Percentiles rank a stretch among this genome's conserved stretches.
Conservation (phyloP, 1,284 basidiomycete species). For the Bjerkandera adusta region DNA sequence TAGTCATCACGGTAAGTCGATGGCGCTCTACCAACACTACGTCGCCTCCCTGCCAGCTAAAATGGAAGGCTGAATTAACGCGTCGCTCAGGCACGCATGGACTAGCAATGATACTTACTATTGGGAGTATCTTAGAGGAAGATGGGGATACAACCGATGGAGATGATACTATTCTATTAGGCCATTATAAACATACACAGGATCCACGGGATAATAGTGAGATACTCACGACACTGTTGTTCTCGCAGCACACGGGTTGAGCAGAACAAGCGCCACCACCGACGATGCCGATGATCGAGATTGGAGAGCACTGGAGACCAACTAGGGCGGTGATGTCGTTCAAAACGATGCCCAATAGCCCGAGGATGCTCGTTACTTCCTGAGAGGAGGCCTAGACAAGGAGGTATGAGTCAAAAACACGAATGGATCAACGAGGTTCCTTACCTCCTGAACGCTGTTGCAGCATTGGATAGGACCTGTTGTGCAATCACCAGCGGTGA, state of each 20-base stretch:
- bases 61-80: too few relatives aligned
- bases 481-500: slow-evolving; percentile 3
- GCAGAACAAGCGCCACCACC: slow-evolving; percentile 16
- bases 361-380: slow-evolving; percentile 10
- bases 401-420: background rate
- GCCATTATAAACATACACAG: background rate
- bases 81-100: too few relatives aligned
- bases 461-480: slow-evolving; percentile 14
- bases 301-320: slow-evolving; percentile 25
- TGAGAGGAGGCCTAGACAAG: slow-evolving; percentile 16
- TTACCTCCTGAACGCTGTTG: slow-evolving; percentile 5
- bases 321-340: slow-evolving; percentile 17
- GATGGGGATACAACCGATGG: slow-evolving; percentile 22
- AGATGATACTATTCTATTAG: slow-evolving; percentile 17
- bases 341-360: slow-evolving; percentile 22
- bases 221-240: slow-evolving; percentile 20
- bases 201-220: background rate
- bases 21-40: too few relatives aligned
- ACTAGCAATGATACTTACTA: too few relatives aligned
- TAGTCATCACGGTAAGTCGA: too few relatives aligned
- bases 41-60: too few relatives aligned
- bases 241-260: slow-evolving; percentile 24
- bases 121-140: slow-evolving; percentile 14
- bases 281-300: slow-evolving; percentile 22
- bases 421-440: background rate